phyloP scores from a whole-genome alignment of 2,329 filamentous ascomycete species.

The Podosphaera xanthii region DNA sequence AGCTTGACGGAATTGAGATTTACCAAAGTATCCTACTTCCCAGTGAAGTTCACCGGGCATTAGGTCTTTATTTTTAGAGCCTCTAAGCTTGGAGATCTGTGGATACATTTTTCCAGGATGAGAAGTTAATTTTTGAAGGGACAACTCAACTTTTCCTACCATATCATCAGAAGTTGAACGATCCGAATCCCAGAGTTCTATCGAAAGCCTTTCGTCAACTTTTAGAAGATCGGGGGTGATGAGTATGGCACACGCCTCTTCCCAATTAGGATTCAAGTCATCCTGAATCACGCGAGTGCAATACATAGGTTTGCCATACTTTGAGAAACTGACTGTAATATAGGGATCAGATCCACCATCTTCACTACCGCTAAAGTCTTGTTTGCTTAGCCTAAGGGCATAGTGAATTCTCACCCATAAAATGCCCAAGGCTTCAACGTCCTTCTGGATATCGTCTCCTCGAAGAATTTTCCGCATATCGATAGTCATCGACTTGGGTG shows the following conservation, averaged over 20 bases:
- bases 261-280: slow-evolving; percentile 79
- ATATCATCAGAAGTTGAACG: slow-evolving; percentile 81
- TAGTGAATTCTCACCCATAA: slow-evolving; percentile 83
- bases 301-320: slow-evolving; percentile 94
- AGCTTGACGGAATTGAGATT: slow-evolving; percentile 67
- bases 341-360: slow-evolving; percentile 87
- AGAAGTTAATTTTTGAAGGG: slow-evolving; percentile 85
- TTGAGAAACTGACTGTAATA: slow-evolving; percentile 83
- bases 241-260: slow-evolving; percentile 65
- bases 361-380: slow-evolving; percentile 59
- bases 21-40: slow-evolving; percentile 90
- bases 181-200: slow-evolving; percentile 94
- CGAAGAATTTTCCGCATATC: slow-evolving; percentile 79
- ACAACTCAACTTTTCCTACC: slow-evolving; percentile 81
- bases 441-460: slow-evolving; percentile 81
- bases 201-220: slow-evolving; percentile 74
- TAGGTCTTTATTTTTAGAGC: slow-evolving; percentile 58
- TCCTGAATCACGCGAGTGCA: slow-evolving; percentile 92
- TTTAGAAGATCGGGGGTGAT: slow-evolving; percentile 81
- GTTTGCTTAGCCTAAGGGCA: slow-evolving; percentile 71
- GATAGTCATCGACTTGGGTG: slow-evolving; percentile 80
- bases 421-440: slow-evolving; percentile 65
- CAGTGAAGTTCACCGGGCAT: slow-evolving; percentile 92
- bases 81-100: slow-evolving; percentile 61
- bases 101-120: slow-evolving; percentile 85